phyloP scores from a whole-genome alignment of 1,284 basidiomycete species.

The Vanrija sp. region DNA sequence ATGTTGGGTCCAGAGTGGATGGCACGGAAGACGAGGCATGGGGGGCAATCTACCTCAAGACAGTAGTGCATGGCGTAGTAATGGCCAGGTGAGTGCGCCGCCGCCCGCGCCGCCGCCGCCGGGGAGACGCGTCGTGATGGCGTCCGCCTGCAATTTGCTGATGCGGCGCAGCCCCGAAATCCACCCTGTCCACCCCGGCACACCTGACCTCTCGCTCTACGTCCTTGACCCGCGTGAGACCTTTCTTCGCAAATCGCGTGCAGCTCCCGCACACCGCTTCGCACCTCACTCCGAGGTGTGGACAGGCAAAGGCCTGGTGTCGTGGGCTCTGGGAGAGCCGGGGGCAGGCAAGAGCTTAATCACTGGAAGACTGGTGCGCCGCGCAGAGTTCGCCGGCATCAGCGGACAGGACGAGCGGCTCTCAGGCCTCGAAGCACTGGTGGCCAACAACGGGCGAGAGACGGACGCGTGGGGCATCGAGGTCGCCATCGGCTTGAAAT shows the following conservation, averaged over 20 bases:
- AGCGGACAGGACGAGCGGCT: slow-evolving; percentile 7
- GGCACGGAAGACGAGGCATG: slow-evolving; percentile 34
- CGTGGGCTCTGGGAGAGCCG: slow-evolving; percentile 40
- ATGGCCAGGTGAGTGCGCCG: slow-evolving; percentile 34
- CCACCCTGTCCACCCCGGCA: slow-evolving; percentile 27
- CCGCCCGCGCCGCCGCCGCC: background rate
- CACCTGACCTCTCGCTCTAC: slow-evolving; percentile 42
- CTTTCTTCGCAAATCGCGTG: slow-evolving; percentile 33
- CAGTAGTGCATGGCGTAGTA: slow-evolving; percentile 41
- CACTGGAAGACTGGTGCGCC: slow-evolving; percentile 34
- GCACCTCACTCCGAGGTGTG: slow-evolving; percentile 30
- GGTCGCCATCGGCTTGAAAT: slow-evolving; percentile 35
- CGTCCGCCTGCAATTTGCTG: background rate
- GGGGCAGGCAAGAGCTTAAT: slow-evolving; percentile 43
- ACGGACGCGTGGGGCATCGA: slow-evolving; percentile 41
- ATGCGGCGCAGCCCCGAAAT: slow-evolving; percentile 36
- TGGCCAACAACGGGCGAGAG: slow-evolving; percentile 12
- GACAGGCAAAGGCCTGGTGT: slow-evolving; percentile 44
- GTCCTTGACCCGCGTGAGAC: slow-evolving; percentile 46
- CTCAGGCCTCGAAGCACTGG: slow-evolving; percentile 32
- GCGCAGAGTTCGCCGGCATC: slow-evolving; percentile 4
- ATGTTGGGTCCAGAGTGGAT: slow-evolving; percentile 17
- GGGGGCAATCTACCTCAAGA: slow-evolving; percentile 46
- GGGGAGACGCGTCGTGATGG: background rate
- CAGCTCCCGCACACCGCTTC: slow-evolving; percentile 8